Evolutionary conservation across 345 rosid genomes (phyloP).

Genomic region (Citrus hindsii): DNA sequence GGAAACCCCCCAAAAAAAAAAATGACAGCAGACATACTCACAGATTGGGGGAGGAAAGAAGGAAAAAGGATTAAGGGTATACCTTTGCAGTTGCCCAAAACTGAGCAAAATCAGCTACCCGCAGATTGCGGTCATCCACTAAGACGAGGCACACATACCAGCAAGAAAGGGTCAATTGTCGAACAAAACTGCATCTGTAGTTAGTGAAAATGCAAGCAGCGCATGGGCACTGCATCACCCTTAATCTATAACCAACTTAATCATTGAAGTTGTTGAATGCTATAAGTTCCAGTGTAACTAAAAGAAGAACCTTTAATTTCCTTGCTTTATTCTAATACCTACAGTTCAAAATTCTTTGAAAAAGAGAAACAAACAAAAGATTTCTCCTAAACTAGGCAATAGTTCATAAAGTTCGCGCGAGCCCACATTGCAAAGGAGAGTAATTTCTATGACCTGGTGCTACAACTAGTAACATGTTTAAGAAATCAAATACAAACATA

Average conservation of each 20-base stretch:
- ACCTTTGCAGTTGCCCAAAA: slow-evolving; percentile 99
- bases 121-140: slow-evolving; percentile 99
- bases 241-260: slow-evolving; percentile 59
- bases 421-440: slow-evolving; percentile 13
- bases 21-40: slow-evolving; percentile 31
- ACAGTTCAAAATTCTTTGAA: slow-evolving; percentile 17
- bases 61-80: slow-evolving; percentile 68
- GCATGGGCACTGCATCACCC: slow-evolving; percentile 81
- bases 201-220: slow-evolving; percentile 87
- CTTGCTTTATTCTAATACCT: slow-evolving; percentile 27
- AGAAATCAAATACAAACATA: slow-evolving; percentile 20
- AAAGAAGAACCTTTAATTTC: slow-evolving; percentile 17
- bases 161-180: slow-evolving; percentile 95
- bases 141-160: slow-evolving; percentile 97
- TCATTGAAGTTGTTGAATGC: slow-evolving; percentile 34
- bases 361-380: slow-evolving; percentile 9
- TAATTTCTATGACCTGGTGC: neutral
- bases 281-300: slow-evolving; percentile 24
- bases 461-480: slow-evolving; percentile 7
- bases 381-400: slow-evolving; percentile 22
- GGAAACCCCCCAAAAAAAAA: slow-evolving; percentile 12
- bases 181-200: slow-evolving; percentile 96
- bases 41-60: slow-evolving; percentile 44
- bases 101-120: slow-evolving; percentile 99
- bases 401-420: slow-evolving; percentile 20